phyloP scores from a whole-genome alignment of 495 filamentous ascomycete species.

The Pseudoneurospora amorphoporcata region DNA sequence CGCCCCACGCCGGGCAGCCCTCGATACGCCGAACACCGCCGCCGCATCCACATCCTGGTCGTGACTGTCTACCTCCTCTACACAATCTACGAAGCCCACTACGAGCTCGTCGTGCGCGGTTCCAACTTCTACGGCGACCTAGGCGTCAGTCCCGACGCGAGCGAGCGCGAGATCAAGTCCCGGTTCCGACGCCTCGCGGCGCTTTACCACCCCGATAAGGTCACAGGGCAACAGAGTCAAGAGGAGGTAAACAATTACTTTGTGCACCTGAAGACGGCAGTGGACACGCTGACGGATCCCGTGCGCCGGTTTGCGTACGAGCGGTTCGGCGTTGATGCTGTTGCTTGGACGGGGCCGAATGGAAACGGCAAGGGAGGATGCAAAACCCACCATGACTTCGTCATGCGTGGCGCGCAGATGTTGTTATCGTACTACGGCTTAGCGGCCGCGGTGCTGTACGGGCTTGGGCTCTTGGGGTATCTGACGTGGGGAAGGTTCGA shows the following conservation, averaged over 20 bases:
- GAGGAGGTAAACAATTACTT: conserved; percentile 49
- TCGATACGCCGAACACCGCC: conserved; percentile 59
- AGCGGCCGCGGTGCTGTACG: conserved; percentile 51
- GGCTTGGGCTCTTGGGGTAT: conserved; percentile 67
- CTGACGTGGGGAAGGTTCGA: conserved; percentile 79
- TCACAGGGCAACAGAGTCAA: conserved; percentile 18
- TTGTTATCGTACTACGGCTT: conserved; percentile 55
- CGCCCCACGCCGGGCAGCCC: conserved; percentile 64
- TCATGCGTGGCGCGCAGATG: conserved; percentile 50
- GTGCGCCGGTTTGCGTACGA: conserved; percentile 86
- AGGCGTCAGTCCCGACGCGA: conserved; percentile 52
- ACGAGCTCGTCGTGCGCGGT: conserved; percentile 55
- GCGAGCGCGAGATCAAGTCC: conserved; percentile 70
- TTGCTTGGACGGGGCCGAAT: conserved; percentile 37
- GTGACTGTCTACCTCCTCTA: conserved; percentile 78
- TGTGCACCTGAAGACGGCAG: conserved; percentile 68
- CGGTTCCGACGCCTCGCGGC: conserved; percentile 78
- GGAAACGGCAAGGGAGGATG: conserved; percentile 29
- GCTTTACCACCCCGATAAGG: conserved; percentile 83
- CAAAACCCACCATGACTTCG: conserved; percentile 61
- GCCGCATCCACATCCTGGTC: conserved; percentile 71
- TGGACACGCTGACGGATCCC: conserved; percentile 73
- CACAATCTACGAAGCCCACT: conserved; percentile 88
- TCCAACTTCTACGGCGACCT: conserved; percentile 67
- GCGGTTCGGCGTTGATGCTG: conserved; percentile 75